Percentiles rank a stretch among this genome's conserved stretches.
These are phyloP conservation scores for Onygenales sp. DNA, from an alignment of 2,329 filamentous ascomycete species.

Conservation along the genomic window DNA sequence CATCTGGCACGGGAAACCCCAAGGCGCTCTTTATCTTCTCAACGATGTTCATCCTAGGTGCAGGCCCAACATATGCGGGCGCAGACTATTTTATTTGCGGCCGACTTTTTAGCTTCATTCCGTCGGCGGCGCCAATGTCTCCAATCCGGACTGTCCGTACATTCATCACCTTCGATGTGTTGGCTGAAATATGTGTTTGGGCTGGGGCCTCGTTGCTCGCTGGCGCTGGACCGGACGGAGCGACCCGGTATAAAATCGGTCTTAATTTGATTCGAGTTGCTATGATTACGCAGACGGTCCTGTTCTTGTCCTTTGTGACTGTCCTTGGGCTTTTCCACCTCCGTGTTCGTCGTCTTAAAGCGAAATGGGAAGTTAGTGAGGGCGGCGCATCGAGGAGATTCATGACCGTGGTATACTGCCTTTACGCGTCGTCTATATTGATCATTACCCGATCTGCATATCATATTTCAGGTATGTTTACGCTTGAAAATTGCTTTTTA, in stretches of 20 bases:
- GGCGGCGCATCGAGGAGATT: conserved; percentile 2
- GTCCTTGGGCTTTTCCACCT: conserved; percentile 4
- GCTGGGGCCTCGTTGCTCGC: conserved; percentile 1
- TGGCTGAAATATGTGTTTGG: conserved; percentile 8
- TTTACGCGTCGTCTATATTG: conserved; percentile 8
- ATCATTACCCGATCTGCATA: conserved; percentile 7
- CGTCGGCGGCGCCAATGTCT: conserved; percentile 6
- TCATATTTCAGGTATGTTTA: conserved; percentile 7
- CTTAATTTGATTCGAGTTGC: conserved; percentile 6
- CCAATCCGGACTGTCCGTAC: conserved; percentile 5
- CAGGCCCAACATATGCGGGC: conserved; percentile 8
- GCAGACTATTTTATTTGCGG: conserved; percentile 9
- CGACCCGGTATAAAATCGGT: conserved; percentile 2
- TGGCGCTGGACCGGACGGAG: not conserved
- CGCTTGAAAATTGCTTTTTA: not conserved
- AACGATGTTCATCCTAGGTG: conserved; percentile 8
- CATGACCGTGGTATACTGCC: conserved; percentile 4
- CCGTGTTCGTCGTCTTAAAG: not conserved
- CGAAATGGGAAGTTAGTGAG: not conserved
- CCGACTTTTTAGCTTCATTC: conserved; percentile 7
- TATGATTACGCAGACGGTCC: conserved; percentile 3
- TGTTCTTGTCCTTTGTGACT: conserved; percentile 5
- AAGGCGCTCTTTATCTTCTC: conserved; percentile 1
- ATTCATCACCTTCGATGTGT: conserved; percentile 8
- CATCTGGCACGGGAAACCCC: conserved; percentile 1